A percentile compares a stretch with the other conserved stretches of the same genome.
phyloP scores from a whole-genome alignment of 331 rosid genomes.

The Rosa hybrid region DNA sequence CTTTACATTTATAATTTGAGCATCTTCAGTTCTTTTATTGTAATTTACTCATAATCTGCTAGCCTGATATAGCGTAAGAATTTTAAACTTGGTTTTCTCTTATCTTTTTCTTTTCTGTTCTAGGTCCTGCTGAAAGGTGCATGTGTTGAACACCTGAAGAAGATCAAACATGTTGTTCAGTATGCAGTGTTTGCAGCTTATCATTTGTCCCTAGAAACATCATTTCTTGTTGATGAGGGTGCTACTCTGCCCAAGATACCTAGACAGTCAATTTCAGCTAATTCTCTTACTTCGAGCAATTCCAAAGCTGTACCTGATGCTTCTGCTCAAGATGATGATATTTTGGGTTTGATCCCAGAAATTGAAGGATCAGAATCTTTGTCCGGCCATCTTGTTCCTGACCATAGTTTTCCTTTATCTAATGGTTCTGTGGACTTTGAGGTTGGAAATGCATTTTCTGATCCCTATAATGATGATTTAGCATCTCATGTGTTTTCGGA shows the following conservation, averaged over 20 bases:
- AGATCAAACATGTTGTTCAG: conserved; percentile 82
- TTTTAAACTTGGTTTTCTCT: conserved; percentile 24
- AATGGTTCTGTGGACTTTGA: conserved; percentile 34
- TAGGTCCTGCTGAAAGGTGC: conserved; percentile 88
- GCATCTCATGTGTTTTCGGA: conserved; percentile 39
- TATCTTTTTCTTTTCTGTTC: conserved; percentile 32
- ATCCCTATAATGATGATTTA: conserved; percentile 37
- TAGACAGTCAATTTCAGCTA: conserved; percentile 38
- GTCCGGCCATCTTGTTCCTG: conserved; percentile 34
- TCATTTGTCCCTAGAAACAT: conserved; percentile 97
- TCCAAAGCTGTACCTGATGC: conserved; percentile 43
- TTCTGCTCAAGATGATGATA: conserved; percentile 33
- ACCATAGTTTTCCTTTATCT: conserved; percentile 39
- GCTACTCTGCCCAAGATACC: conserved; percentile 82
- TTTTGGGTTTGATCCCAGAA: conserved; percentile 37
- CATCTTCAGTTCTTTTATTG: conserved; percentile 7
- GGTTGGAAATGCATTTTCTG: conserved; percentile 37
- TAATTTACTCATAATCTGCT: conserved; percentile 14
- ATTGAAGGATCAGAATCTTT: conserved; percentile 43
- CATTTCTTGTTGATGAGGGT: conserved; percentile 99
- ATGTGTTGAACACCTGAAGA: conserved; percentile 78
- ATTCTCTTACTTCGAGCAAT: conserved; percentile 32
- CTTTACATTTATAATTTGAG: not conserved
- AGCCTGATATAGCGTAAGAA: not conserved
- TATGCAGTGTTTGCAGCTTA: conserved; percentile 96